phyloP scores from a whole-genome alignment of 2,329 filamentous ascomycete species.

The Proliferodiscus dingleyae region DNA sequence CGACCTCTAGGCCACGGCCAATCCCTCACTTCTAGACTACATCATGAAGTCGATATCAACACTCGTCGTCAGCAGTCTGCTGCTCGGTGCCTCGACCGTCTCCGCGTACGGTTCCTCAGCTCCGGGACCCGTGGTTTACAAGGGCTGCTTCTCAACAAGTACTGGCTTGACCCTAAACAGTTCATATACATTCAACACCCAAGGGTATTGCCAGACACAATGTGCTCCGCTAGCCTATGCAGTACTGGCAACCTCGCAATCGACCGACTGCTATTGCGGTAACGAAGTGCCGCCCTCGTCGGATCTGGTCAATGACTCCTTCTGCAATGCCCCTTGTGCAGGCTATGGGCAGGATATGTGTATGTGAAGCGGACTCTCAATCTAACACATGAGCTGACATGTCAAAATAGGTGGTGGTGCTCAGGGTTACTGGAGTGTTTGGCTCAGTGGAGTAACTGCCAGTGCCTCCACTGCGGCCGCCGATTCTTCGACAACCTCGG shows the following conservation, averaged over 20 bases:
- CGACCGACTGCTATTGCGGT: slow-evolving; percentile 29
- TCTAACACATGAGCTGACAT: slow-evolving; percentile 12
- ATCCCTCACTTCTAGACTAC: slow-evolving; percentile 8
- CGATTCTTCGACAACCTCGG: slow-evolving; percentile 6
- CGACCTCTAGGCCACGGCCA: slow-evolving; percentile 18
- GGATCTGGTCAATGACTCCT: slow-evolving; percentile 14
- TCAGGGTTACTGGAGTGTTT: slow-evolving; percentile 22
- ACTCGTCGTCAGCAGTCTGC: slow-evolving; percentile 14
- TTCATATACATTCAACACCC: slow-evolving; percentile 26
- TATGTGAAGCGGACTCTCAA: slow-evolving; percentile 3
- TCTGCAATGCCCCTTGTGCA: slow-evolving; percentile 25
- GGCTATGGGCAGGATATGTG: slow-evolving; percentile 29
- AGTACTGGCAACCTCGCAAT: slow-evolving; percentile 24
- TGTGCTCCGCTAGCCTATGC: slow-evolving; percentile 18
- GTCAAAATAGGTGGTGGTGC: slow-evolving; percentile 25
- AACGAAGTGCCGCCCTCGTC: slow-evolving; percentile 21
- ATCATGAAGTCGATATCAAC: slow-evolving; percentile 19
- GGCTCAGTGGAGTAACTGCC: slow-evolving; percentile 21
- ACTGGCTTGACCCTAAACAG: slow-evolving; percentile 23
- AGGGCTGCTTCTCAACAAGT: slow-evolving; percentile 28
- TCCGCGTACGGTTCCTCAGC: slow-evolving; percentile 7
- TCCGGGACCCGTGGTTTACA: slow-evolving; percentile 6
- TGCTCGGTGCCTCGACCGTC: slow-evolving; percentile 16
- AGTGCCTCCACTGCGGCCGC: slow-evolving; percentile 15
- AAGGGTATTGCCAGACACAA: slow-evolving; percentile 22